phyloP scores from a whole-genome alignment of 441 rosid species.

The Euphorbia celastroides region DNA sequence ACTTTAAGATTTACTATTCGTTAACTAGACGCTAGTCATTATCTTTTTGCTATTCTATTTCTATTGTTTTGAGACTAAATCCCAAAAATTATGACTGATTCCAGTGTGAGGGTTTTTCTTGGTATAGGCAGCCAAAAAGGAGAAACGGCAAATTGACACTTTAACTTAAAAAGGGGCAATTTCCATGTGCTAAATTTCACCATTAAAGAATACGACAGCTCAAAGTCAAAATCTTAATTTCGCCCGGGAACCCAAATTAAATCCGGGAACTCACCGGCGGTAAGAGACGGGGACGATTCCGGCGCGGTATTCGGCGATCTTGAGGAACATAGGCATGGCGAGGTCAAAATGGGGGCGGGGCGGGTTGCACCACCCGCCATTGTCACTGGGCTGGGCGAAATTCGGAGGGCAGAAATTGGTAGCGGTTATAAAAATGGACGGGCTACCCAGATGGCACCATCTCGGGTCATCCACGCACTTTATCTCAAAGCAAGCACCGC shows the following conservation, averaged over 20 bases:
- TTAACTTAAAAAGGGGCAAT: no score
- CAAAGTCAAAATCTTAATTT: neutral
- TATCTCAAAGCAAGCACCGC: constrained; percentile 33
- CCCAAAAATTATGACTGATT: no score
- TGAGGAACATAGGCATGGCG: constrained; percentile 36
- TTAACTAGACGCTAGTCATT: no score
- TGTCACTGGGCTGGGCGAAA: constrained; percentile 28
- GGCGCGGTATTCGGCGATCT: constrained; percentile 28
- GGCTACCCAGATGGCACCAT: constrained; percentile 28
- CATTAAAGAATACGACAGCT: neutral
- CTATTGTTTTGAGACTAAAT: no score
- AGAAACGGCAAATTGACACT: no score
- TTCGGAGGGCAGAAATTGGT: constrained; percentile 30
- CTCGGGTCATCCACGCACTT: constrained; percentile 22
- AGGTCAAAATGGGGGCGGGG: constrained; percentile 34
- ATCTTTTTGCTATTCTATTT: no score
- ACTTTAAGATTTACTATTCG: no score
- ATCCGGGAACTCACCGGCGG: constrained; percentile 20
- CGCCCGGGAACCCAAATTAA: neutral
- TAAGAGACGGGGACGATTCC: constrained; percentile 29
- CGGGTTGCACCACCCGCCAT: constrained; percentile 37
- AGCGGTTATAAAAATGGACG: constrained; percentile 23
- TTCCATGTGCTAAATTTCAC: neutral
- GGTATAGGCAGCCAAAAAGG: no score
- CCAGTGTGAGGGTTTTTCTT: no score